Base-by-base conservation (phyloP, 225 moss, liverwort and hornwort species). In the Pseudoscleropodium purum region DNA sequence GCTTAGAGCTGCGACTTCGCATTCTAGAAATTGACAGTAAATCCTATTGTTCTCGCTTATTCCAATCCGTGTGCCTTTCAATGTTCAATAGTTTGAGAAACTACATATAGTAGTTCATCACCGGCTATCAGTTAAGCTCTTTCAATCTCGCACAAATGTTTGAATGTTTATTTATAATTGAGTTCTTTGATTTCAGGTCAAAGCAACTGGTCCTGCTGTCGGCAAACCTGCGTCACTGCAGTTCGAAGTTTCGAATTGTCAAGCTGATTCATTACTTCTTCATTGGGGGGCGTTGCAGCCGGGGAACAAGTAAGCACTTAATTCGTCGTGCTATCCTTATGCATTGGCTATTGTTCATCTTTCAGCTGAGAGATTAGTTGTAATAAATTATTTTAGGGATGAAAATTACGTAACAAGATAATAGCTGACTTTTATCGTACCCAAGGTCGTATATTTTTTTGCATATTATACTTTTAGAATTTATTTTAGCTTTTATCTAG, bases 221-320 rank as follows among this genome's bases (percentile, higher is more conserved):
- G 96, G 96, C 84, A 92, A 93, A 81, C 96, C 96, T 85, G 93
- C 96, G 45, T 75, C 90, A 18, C 76, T 98, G 54, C 93, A 95
- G 18, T 91, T 98, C 63, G 95, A 98, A 91, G 93, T 98, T 60
- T 93, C 88, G 47, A 92, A 92, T 63, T 86, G 89, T 78, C 90
- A 93, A 90, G 89, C 86, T 41, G 91, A 95, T 67, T 91, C 93
- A 15, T 89, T 97, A 47, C 89, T 95, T 61, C 97, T 98, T 84
- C 98, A 98, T 84, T 98, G 98, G 98, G 98, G 98, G 75, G 96
- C 95, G 66, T 93, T 92, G 83, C 95, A 93, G 74, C 92, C 95
- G 14, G 95, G 95, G 76, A 92, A 95, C 81, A 94, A 95, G 98
- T 98, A 92, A 91, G 87, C 47, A 64, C 51, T 70, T 29, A 77